These are phyloP conservation scores for Cetradonia linearis DNA, from an alignment of 495 filamentous ascomycete genomes.

Conservation along the genomic window DNA sequence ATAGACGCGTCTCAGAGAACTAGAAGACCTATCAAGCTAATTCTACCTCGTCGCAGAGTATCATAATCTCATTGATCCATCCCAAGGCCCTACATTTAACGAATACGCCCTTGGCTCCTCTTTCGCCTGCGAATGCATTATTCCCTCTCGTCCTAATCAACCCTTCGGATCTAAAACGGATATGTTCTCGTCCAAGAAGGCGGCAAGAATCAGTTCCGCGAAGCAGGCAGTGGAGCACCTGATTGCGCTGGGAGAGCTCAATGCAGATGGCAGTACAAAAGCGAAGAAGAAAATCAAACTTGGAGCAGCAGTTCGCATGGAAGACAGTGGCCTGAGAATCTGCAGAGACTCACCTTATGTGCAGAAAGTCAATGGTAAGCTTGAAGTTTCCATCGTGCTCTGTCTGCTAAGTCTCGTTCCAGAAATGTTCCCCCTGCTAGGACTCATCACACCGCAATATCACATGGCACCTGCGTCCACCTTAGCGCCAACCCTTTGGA, in stretches of 20 bases:
- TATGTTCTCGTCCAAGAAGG: slow-evolving; percentile 27
- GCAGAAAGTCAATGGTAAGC: slow-evolving; percentile 18
- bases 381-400: not conserved
- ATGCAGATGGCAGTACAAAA: slow-evolving; percentile 17
- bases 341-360: slow-evolving; percentile 15
- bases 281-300: slow-evolving; percentile 16
- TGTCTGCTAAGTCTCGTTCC: not conserved
- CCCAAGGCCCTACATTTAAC: slow-evolving; percentile 12
- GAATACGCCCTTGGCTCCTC: slow-evolving; percentile 17
- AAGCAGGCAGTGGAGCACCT: slow-evolving; percentile 24
- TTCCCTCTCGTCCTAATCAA: slow-evolving; percentile 9
- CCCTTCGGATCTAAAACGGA: slow-evolving; percentile 14
- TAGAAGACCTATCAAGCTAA: not conserved
- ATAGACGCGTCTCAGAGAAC: too few species aligned
- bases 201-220: slow-evolving; percentile 24
- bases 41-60: slow-evolving; percentile 9
- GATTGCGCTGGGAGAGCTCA: slow-evolving; percentile 20
- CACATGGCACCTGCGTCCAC: slow-evolving; percentile 12
- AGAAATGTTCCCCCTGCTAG: slow-evolving; percentile 19
- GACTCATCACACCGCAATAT: slow-evolving; percentile 18
- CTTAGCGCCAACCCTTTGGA: slow-evolving; percentile 18
- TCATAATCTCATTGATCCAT: slow-evolving; percentile 14
- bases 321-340: slow-evolving; percentile 10
- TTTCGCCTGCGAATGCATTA: slow-evolving; percentile 20
- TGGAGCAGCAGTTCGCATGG: slow-evolving; percentile 15